Conservation (phyloP, 371 early-diverging fungal species). For the Rhizopus stolonifer region DNA sequence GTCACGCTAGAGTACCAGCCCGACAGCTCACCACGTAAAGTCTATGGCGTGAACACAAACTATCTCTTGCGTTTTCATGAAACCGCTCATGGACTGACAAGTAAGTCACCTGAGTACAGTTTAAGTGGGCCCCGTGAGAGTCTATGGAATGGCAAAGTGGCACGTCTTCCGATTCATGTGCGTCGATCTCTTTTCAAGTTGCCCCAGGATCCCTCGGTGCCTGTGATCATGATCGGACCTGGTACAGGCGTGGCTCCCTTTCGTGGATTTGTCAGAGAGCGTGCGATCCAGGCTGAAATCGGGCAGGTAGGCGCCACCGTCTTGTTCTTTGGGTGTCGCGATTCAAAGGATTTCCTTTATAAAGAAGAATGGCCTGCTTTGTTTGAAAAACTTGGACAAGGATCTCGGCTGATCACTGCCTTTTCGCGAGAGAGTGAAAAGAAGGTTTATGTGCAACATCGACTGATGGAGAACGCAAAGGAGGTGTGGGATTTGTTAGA, state of each 20-base stretch:
- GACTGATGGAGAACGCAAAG: slow-evolving; percentile 61
- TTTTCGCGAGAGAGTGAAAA: slow-evolving; percentile 74
- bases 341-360: slow-evolving; percentile 85
- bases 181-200: slow-evolving; percentile 87
- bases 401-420: slow-evolving; percentile 74
- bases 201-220: slow-evolving; percentile 74
- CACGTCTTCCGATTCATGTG: slow-evolving; percentile 78
- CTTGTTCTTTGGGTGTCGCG: slow-evolving; percentile 93
- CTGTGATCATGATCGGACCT: slow-evolving; percentile 97
- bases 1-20: slow-evolving; percentile 84
- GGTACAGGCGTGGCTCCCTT: slow-evolving; percentile 99
- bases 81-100: slow-evolving; percentile 11
- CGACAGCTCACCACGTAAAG: slow-evolving; percentile 44
- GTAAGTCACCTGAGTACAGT: slow-evolving; percentile 29
- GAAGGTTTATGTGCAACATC: slow-evolving; percentile 91
- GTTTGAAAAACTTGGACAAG: slow-evolving; percentile 57
- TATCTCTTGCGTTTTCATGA: slow-evolving; percentile 53
- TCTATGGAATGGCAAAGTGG: slow-evolving; percentile 22
- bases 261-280: slow-evolving; percentile 92
- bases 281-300: slow-evolving; percentile 61
- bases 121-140: slow-evolving; percentile 45
- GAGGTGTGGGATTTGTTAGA: slow-evolving; percentile 77
- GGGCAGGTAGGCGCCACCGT: slow-evolving; percentile 78
- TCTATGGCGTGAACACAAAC: slow-evolving; percentile 79
- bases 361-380: slow-evolving; percentile 77